Evolutionary conservation across 805 yeast genomes (phyloP).

Genomic region (Cyberlindnera misumaiensis): DNA sequence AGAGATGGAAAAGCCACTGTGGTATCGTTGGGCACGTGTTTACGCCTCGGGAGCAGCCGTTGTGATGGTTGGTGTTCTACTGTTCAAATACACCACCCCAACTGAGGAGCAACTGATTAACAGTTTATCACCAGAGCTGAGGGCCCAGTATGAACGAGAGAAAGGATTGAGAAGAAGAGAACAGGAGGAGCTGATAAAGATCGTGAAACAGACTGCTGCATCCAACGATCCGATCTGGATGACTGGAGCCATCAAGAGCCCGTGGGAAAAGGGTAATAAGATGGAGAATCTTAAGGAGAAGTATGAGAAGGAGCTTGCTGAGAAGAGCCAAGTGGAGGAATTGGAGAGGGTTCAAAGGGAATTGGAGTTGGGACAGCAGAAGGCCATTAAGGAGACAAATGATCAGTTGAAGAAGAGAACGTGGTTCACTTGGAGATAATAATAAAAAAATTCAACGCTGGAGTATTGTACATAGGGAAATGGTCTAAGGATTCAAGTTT

Average conservation of each 20-base stretch:
- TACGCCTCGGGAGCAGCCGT: conserved; percentile 58
- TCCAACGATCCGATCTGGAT: conserved; percentile 80
- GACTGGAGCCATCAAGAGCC: conserved; percentile 62
- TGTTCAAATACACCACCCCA: conserved; percentile 73
- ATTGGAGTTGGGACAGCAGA: conserved; percentile 27
- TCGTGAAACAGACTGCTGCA: conserved; percentile 54
- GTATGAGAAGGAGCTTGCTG: conserved; percentile 43
- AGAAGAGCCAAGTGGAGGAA: conserved; percentile 34
- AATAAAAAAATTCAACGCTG: too few species aligned
- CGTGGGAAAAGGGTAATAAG: conserved; percentile 46
- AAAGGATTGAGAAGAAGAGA: conserved; percentile 56
- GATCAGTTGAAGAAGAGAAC: conserved; percentile 24
- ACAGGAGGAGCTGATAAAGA: conserved; percentile 62
- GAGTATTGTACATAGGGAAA: neutral
- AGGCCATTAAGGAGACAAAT: conserved; percentile 25
- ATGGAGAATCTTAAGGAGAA: conserved; percentile 35
- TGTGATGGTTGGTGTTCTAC: conserved; percentile 63
- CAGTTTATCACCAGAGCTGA: conserved; percentile 73
- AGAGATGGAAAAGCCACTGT: conserved; percentile 34
- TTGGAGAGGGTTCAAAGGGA: conserved; percentile 34
- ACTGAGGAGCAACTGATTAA: conserved; percentile 75
- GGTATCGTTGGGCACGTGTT: conserved; percentile 55
- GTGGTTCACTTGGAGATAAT: conserved; percentile 28
- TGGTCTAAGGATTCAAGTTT: too few species aligned
- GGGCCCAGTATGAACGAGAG: conserved; percentile 66